Base-by-base conservation (phyloP, 2,329 filamentous ascomycete species). In the Lizonia empirigonia region DNA sequence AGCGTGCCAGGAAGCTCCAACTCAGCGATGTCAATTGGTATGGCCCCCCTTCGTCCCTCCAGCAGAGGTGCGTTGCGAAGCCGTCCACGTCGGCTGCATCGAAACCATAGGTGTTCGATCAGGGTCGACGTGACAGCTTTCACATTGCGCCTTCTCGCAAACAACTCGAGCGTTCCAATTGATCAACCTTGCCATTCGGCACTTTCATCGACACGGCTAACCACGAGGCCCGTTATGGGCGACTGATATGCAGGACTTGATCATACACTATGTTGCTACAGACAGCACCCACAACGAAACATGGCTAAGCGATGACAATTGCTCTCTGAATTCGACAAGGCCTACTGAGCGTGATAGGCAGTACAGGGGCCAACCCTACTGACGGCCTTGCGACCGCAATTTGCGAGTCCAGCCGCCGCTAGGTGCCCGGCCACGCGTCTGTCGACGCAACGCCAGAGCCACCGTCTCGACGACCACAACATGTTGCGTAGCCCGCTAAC, bases 11-110 rank as follows among this genome's bases (percentile, higher is more conserved):
- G 67, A 96, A 96, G 75, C 80, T 99, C 54, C 93, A 97, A 72
- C 83, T 97, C 53, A 96, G 91, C 75, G 94, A 99, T 75, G 90
- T 99, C 73, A 93, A 99, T 75, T 99, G 94, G 94, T 97, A 93
- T 78, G 79, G 44, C 33, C 58, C 62, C 52, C 60, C 48, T 56
- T 62, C 50, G 40, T 59, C 59, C 55, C 54, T 55, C 47, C 51
- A 46, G 41, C 51, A 62, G 39, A 48, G 50, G 30, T 53, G 44
- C 29, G 35, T 44, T 13, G 39, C 35, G 29, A 53, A 53, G 39
- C 30, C 37, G 38, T 52, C 42, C 8, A 35, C 49, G 49, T 47
- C 33, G 44, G 42, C 37, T 47, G 37, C 39, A 40, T 53, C 50
- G 39, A 53, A 48, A 26, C 39, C 50, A 9, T 41, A 38, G 32